Evolutionary conservation across 2,329 filamentous ascomycete species (phyloP), one percentile per base, ranked within the genome.

Genomic region (Scortechinia acanthostroma): DNA sequence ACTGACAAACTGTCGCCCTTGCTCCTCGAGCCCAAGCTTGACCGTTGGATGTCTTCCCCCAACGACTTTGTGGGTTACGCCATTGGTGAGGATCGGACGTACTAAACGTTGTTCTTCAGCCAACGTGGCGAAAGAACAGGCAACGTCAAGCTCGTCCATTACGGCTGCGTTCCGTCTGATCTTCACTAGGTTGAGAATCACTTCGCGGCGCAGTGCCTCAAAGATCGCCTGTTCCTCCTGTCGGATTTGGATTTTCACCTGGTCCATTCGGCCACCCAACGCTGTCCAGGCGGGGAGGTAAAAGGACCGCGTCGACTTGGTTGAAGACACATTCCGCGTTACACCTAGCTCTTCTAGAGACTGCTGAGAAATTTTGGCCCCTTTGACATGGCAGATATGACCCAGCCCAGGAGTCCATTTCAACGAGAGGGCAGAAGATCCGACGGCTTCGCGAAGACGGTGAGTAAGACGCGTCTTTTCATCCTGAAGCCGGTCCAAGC

Each of bases 41-140:
- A 88, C 84, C 1, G 81, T 86, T 1, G 83, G 79, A 60, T 88
- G 84, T 33, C 83, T 70, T 6, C 83, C 84, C 2, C 77, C 80
- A 2, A 86, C 61, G 45, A 88, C 79, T 42, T 77, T 77, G 56
- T 85, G 79, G 1, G 66, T 62, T 0, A 67, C 73, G 1, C 63
- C 59, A 25, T 67, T 59, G 46, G 76, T 80, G 19, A 88, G 55
- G 3, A 80, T 68, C 0, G 84, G 84, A 2, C 83, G 71, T 0
- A 76, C 66, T 53, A 83, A 74, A 28, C 68, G 62, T 47, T 81
- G 76, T 51, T 85, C 78, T 19, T 70, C 62, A 0, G 84, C 83
- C 13, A 88, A 63, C 2, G 62, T 65, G 2, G 84, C 82, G 49
- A 85, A 86, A 0, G 80, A 80, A 53, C 78, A 83, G 1, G 78